Conservation (phyloP, 1,284 basidiomycete species). For the Irpex rosettiformis region DNA sequence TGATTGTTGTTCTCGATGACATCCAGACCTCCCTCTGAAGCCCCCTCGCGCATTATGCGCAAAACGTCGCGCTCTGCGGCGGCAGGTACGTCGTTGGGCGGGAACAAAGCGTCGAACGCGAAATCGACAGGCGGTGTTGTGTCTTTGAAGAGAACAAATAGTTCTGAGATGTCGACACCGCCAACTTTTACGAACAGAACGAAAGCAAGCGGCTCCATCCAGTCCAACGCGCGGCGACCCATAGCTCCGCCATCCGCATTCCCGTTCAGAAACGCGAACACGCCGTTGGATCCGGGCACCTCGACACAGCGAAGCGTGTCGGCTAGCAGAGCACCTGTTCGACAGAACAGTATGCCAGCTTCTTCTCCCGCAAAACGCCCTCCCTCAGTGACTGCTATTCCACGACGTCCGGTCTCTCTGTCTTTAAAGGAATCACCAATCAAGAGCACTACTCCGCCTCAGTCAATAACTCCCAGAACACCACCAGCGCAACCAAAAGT, state of each 20-base stretch:
- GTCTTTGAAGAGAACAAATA: not conserved
- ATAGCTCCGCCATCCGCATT: constrained; percentile 26
- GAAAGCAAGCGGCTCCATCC: constrained; percentile 12
- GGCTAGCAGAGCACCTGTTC: constrained; percentile 16
- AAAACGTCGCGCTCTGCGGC: constrained; percentile 26
- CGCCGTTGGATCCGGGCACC: constrained; percentile 17
- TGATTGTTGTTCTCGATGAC: constrained; percentile 20
- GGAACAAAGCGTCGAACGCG: constrained; percentile 28
- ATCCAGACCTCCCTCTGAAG: constrained; percentile 32
- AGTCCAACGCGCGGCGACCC: constrained; percentile 20
- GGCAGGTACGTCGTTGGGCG: constrained; percentile 25
- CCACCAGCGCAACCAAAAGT: not conserved
- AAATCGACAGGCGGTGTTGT: constrained; percentile 7
- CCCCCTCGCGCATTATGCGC: constrained; percentile 31
- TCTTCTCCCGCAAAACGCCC: constrained; percentile 14
- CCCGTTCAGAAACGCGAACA: constrained; percentile 8
- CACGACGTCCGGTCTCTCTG: constrained; percentile 7
- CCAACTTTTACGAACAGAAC: constrained; percentile 18
- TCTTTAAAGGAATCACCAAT: constrained; percentile 3
- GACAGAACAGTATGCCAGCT: constrained; percentile 22
- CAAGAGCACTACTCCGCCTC: constrained; percentile 16
- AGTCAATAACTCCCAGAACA: not conserved
- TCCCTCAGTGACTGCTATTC: constrained; percentile 21
- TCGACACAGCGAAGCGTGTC: constrained; percentile 22
- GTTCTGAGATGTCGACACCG: constrained; percentile 20